Conservation (phyloP, 345 rosid species). For the Populus davidiana region DNA sequence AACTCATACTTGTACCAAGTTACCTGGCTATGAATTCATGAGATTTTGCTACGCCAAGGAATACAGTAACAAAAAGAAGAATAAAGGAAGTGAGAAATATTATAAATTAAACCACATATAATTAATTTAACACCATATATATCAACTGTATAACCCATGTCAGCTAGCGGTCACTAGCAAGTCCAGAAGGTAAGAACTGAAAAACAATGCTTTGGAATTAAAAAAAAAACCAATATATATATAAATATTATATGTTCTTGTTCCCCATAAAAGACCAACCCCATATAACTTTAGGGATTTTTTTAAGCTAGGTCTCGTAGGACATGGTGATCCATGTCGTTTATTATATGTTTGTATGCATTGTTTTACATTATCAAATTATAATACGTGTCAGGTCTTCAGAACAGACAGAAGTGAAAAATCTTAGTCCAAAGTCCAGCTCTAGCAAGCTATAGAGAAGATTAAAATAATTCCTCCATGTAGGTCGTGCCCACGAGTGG, state of each 20-base stretch:
- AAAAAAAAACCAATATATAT: not conserved
- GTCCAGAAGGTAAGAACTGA: conserved; percentile 12
- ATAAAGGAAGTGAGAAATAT: not conserved
- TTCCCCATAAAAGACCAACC: not conserved
- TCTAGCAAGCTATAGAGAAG: not conserved
- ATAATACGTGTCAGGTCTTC: conserved; percentile 16
- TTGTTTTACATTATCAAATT: not conserved
- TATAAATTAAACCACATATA: not conserved
- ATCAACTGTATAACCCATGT: not conserved
- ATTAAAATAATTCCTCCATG: conserved; percentile 19
- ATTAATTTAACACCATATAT: not conserved
- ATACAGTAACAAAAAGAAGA: not conserved
- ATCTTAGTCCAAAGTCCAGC: conserved; percentile 5
- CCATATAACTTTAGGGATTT: conserved; percentile 1
- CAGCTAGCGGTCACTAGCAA: not conserved
- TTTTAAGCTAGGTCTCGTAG: not conserved
- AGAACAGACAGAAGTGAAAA: not conserved
- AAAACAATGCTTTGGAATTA: conserved; percentile 12
- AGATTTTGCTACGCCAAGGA: not conserved
- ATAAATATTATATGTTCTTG: not conserved
- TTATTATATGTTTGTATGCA: not conserved
- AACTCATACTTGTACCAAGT: not conserved
- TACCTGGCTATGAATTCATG: not conserved
- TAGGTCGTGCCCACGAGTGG: conserved; percentile 54
- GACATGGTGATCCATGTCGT: conserved; percentile 37